Evolutionary conservation across 805 yeast species (phyloP), one percentile per base, ranked within the genome.

Genomic region (Candida gorgasii): DNA sequence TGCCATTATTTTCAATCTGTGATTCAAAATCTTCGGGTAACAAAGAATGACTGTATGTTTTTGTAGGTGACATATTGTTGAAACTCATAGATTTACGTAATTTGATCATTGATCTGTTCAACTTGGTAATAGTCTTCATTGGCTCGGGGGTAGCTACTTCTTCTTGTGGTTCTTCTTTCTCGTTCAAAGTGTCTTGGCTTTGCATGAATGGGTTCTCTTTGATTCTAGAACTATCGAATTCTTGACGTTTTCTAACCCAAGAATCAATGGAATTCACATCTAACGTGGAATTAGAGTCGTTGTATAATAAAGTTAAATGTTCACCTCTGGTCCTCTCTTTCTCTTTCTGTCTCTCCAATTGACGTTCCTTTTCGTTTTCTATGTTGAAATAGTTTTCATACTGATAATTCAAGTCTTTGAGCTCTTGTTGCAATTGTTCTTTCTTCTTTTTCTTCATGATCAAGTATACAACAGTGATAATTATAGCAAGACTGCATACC

Each of bases 171-270:
- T 27, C 34, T 17, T 40, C 41, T 27, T 35, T 38, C 9, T 43
- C 47, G 14, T 28, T 27, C 3, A 47, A 23, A 3, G 53, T 49
- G 12, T 49, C 53, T 36, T 40, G 47, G 23, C 46, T 44, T 5
- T 43, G 40, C 49, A 46, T 35, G 29, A 44, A 37, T 62, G 71
- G 44, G 54, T 47, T 26, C 59, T 36, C 40, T 47, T 34, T 24
- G 42, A 39, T 22, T 17, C 39, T 36, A 3, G 19, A 39, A 39
- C 38, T 42, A 44, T 72, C 80, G 47, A 63, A 76, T 43, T 71
- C 71, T 41, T 72, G 72, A 47, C 81, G 57, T 52, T 78, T 78
- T 20, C 69, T 62, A 32, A 70, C 68, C 82, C 82, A 78, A 16
- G 79, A 74, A 45, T 71, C 72, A 17, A 78, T 71, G 4, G 81